These are phyloP conservation scores for Stylosanthes scabra DNA, from an alignment of 331 rosid genomes.

Conservation along the genomic window DNA sequence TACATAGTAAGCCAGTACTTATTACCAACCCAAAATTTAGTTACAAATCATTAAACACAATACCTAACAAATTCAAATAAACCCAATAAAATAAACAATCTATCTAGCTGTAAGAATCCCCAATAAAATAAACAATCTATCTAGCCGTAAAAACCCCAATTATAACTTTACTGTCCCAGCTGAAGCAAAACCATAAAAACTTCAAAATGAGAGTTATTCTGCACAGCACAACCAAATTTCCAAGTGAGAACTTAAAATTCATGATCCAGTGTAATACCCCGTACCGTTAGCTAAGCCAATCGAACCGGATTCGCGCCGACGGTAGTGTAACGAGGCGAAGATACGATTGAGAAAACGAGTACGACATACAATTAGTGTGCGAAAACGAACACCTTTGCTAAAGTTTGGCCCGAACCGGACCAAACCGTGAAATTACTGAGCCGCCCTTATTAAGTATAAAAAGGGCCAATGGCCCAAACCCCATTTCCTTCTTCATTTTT, in stretches of 20 bases:
- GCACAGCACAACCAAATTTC: slow-evolving; percentile 33
- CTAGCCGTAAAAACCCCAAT: slow-evolving; percentile 48
- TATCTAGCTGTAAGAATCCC: slow-evolving; percentile 25
- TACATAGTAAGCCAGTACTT: slow-evolving; percentile 38
- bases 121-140: slow-evolving; percentile 46
- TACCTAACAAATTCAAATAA: slow-evolving; percentile 40
- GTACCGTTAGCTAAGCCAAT: no score
- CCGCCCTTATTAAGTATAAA: no score
- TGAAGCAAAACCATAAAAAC: slow-evolving; percentile 33
- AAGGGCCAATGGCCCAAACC: no score
- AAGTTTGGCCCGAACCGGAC: no score
- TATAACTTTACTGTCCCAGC: slow-evolving; percentile 38
- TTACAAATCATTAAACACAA: slow-evolving; percentile 43
- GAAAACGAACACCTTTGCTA: no score
- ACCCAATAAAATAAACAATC: slow-evolving; percentile 24
- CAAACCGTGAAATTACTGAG: no score
- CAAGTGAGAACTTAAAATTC: slow-evolving; percentile 23
- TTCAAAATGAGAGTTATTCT: slow-evolving; percentile 37
- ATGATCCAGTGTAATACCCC: no score
- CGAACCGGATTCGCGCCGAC: no score
- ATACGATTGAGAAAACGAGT: no score
- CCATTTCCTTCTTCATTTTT: no score
- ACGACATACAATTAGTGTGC: no score
- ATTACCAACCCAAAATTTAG: slow-evolving; percentile 42
- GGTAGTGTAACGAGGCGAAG: no score